Percentiles rank a stretch among this genome's conserved stretches.
phyloP scores from a whole-genome alignment of 2,329 filamentous ascomycete genomes.

The Alternaria metachromatica region DNA sequence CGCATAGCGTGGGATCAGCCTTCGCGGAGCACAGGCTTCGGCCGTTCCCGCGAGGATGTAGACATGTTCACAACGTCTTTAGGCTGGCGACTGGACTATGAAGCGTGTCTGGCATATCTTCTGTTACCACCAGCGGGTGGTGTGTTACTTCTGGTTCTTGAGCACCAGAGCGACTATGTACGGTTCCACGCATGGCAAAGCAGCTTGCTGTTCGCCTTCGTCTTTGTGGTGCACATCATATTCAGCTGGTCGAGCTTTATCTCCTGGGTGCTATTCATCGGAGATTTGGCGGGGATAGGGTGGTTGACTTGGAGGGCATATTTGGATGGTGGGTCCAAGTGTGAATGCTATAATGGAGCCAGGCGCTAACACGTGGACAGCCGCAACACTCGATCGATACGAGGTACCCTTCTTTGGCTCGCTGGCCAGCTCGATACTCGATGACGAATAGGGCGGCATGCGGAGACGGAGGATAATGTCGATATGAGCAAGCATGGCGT shows the following conservation, averaged over 20 bases:
- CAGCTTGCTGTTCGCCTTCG: slow-evolving; percentile 77
- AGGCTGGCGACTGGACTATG: slow-evolving; percentile 84
- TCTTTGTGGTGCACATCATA: slow-evolving; percentile 77
- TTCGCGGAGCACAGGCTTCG: slow-evolving; percentile 22
- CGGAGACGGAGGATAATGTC: not conserved
- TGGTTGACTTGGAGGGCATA: slow-evolving; percentile 83
- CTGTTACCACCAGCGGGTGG: slow-evolving; percentile 84
- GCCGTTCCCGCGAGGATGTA: slow-evolving; percentile 68
- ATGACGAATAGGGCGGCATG: slow-evolving; percentile 69
- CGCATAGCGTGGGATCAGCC: slow-evolving; percentile 38
- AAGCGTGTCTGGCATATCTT: slow-evolving; percentile 89
- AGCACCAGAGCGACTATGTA: slow-evolving; percentile 97
- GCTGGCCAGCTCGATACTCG: slow-evolving; percentile 86
- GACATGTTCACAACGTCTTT: slow-evolving; percentile 85
- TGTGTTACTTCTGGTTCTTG: slow-evolving; percentile 81
- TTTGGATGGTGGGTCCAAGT: slow-evolving; percentile 69
- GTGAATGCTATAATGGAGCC: not conserved
- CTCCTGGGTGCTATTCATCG: slow-evolving; percentile 81
- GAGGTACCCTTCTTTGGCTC: slow-evolving; percentile 88
- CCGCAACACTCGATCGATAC: slow-evolving; percentile 70
- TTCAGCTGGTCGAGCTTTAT: slow-evolving; percentile 85
- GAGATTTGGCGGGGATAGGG: slow-evolving; percentile 76
- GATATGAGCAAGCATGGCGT: slow-evolving; percentile 14
- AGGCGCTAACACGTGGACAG: slow-evolving; percentile 46
- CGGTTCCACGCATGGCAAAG: slow-evolving; percentile 98